Evolutionary conservation across 345 rosid genomes (phyloP), one percentile per base, ranked within the genome.

Genomic region (Populus nigra): DNA sequence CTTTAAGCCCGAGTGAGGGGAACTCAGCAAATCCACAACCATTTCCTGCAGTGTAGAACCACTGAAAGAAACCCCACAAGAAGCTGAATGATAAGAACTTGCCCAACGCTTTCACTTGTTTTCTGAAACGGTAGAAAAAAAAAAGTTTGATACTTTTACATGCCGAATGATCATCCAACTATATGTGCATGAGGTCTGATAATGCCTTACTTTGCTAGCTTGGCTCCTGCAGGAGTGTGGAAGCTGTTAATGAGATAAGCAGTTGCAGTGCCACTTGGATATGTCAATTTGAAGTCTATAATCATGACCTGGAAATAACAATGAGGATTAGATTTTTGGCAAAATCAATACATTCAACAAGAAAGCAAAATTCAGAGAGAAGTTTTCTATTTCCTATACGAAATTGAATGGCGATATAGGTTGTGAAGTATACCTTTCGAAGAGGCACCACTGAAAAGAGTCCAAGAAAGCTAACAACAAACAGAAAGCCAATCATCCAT

Each of bases 241-340:
- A 82, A 82, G 69, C 85, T 82, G 68, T 82, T 82, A 73, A 82
- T 82, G 59, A 82, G 82, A 74, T 71, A 77, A 35, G 85, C 85
- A 65, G 85, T 82, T 43, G 85, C 85, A 63, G 85, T 82, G 69
- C 85, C 85, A 67, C 85, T 82, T n/a, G 85, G 85, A 75, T 82
- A 82, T 33, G 81, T 82, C 79, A 82, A 57, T 59, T 82, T 82
- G 73, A 82, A 82, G 79, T 82, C 85, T 38, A 82, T 55, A 11
- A 82, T 75, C 85, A 82, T 82, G 41, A 82, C 55, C 85, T 82
- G 77, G 47, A 71, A 35, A 53, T 25, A 47, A 25, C 17, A 18
- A 62, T 5, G 74, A 16, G 25, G 22, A 9, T 41, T 17, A 27
- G 15, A n/a, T 59, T 59, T 59, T 23, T 59, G 29, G 65, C 29